Percentiles rank a stretch among this genome's conserved stretches.
Evolutionary conservation across 441 rosid genomes (phyloP).

Genomic region (Corymbia citriodora): DNA sequence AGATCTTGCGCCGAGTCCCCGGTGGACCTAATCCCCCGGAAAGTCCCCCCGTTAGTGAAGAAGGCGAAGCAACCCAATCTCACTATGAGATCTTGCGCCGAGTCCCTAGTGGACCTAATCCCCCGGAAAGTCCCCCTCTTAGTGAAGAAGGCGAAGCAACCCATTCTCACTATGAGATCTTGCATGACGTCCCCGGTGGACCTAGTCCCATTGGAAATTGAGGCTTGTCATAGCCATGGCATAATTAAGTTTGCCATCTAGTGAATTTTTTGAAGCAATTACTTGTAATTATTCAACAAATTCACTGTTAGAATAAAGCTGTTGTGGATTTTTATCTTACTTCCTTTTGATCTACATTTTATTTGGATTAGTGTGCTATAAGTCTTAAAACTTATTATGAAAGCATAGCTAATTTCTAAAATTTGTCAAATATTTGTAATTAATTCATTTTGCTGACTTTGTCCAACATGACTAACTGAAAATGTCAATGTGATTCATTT

Average conservation of each 20-base stretch:
- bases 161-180: neutral
- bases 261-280: neutral
- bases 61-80: too few species aligned
- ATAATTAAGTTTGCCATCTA: neutral
- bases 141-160: neutral
- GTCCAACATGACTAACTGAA: neutral
- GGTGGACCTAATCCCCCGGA: too few species aligned
- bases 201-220: neutral
- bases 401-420: rapidly evolving
- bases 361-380: neutral
- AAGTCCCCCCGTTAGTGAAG: too few species aligned
- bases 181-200: neutral
- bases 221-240: neutral
- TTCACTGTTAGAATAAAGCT: neutral
- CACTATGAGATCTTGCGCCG: too few species aligned
- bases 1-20: neutral
- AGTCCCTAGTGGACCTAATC: too few species aligned
- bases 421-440: neutral
- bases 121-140: too few species aligned
- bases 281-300: neutral
- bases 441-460: neutral
- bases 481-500: neutral
- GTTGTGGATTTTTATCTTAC: neutral
- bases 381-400: neutral
- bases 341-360: neutral